Evolutionary conservation across 148 eudicot species (phyloP).

Genomic region (Chenopodium quinoa): DNA sequence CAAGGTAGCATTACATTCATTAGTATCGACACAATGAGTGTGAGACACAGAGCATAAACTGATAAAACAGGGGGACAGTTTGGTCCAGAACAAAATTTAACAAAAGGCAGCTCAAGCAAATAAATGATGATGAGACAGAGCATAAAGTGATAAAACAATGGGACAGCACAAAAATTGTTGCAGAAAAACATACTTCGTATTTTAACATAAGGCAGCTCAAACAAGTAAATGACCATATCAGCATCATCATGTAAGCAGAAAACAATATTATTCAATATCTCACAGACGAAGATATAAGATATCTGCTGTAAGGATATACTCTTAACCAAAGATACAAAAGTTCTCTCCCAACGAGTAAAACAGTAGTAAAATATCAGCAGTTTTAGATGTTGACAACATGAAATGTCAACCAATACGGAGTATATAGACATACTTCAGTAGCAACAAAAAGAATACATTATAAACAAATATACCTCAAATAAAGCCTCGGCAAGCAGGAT

Average conservation of each 20-base stretch:
- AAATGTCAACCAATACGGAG: neutral
- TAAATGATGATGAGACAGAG: no score
- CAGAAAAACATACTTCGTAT: neutral
- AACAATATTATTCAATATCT: neutral
- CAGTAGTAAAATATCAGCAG: neutral
- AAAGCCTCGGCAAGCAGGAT: slow-evolving; percentile 63
- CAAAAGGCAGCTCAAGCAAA: no score
- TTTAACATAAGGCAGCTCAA: neutral
- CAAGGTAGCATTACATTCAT: neutral
- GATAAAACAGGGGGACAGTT: neutral
- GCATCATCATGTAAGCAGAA: neutral
- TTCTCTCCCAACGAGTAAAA: neutral
- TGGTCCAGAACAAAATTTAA: no score
- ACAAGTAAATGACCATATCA: neutral
- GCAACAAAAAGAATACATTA: neutral
- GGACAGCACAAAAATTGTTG: neutral
- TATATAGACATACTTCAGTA: neutral
- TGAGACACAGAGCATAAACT: neutral
- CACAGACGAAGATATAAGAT: neutral
- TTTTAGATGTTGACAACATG: neutral
- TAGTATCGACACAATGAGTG: neutral
- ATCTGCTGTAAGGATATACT: neutral
- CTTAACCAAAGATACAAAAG: neutral
- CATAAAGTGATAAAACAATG: no score
- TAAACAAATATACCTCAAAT: slow-evolving; percentile 48